Base-by-base conservation (phyloP, 2,329 filamentous ascomycete species). In the Cucurbitaria berberidis region DNA sequence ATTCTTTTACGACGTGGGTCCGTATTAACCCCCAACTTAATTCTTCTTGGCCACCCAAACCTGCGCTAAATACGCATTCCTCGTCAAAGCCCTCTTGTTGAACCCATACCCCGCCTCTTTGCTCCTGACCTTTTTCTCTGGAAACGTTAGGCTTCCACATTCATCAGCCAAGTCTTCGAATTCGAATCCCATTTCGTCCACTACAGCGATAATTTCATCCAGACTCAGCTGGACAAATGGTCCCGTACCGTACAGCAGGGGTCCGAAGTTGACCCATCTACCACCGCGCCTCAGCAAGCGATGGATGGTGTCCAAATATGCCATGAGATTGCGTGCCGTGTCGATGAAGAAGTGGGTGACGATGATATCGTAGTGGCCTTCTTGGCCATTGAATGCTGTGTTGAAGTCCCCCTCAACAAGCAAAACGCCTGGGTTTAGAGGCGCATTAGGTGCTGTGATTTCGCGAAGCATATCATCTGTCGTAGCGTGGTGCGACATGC, bases 261-360 rank as follows among this genome's bases (percentile, higher is more conserved):
- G 84, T 0, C 83, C 84, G 0, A 85, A 76, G 44, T 86, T 86
- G 21, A 86, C 68, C 83, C 83, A 85, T 30, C 74, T 65, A 0
- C 83, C 83, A 0, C 81, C 82, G 0, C 67, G 64, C 38, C 72
- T 76, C 2, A 86, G 73, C 0, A 83, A 60, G 0, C 66, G 66
- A 44, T 80, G 74, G 38, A 85, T 85, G 0, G 78, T 83, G 30
- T 85, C 81, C 5, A 86, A 73, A 54, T 86, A 86, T 0, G 63
- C 70, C 64, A 84, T 75, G 1, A 85, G 65, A 48, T 86, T 86
- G 0, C 82, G 77, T 0, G 84, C 83, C 0, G 83, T 86, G 61
- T 86, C 84, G 57, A 86, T 85, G 69, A 86, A 86, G 70, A 85
- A 86, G 38, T 84, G 78, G 0, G 84, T 85, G 0, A 84, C 67